These are phyloP conservation scores for Thalassiosira livingstoniorum DNA, from an alignment of 352 stramenopile species.

Conservation along the genomic window DNA sequence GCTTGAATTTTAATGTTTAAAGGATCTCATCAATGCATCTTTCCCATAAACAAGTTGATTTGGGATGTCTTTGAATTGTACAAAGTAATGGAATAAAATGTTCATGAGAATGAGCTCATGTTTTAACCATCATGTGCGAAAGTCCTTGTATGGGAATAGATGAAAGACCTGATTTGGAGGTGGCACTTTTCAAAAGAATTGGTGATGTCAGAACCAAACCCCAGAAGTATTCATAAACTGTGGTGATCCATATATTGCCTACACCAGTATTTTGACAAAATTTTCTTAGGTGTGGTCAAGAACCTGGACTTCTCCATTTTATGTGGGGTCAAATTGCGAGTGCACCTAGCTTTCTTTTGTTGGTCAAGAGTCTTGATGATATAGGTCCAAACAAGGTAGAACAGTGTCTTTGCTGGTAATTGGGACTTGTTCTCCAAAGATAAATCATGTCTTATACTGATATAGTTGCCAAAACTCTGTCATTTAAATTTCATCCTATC, in stretches of 20 bases:
- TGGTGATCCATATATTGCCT: neutral
- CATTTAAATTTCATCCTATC: neutral
- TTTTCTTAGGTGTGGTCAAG: constrained; percentile 11
- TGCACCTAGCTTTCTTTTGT: constrained; percentile 11
- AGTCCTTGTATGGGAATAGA: neutral
- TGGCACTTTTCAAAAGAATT: too few species aligned
- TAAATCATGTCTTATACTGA: neutral
- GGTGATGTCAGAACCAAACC: neutral
- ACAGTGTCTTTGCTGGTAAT: too few species aligned
- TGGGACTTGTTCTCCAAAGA: neutral
- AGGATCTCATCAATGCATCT: too few species aligned
- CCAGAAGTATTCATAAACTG: neutral
- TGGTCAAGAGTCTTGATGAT: too few species aligned
- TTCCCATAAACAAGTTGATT: too few species aligned
- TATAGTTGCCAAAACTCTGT: neutral
- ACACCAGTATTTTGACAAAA: constrained; percentile 5
- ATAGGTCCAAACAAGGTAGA: too few species aligned
- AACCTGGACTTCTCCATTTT: neutral
- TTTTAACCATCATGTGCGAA: constrained; percentile 49
- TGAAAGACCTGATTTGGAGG: neutral
- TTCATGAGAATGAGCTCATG: neutral
- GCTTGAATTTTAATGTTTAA: too few species aligned
- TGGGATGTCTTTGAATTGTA: constrained; percentile 50
- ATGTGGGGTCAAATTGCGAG: neutral
- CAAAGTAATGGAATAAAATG: neutral